Evolutionary conservation across 2,329 filamentous ascomycete species (phyloP).

Genomic region (Bipolaris gigantea): DNA sequence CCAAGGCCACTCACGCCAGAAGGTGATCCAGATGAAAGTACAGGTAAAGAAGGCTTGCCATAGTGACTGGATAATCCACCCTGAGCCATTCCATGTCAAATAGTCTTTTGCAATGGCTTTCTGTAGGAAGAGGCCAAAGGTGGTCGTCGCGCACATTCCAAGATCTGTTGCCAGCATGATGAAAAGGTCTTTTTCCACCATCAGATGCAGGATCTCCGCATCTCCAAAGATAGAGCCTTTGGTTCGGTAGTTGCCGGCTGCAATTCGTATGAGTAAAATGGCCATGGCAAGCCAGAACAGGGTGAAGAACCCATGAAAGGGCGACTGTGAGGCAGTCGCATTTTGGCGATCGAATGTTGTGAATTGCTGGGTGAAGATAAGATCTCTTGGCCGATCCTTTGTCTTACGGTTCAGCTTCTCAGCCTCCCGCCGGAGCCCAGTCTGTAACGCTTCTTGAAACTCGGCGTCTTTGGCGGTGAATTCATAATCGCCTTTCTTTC

Average conservation of each 20-base stretch:
- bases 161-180: constrained; percentile 64
- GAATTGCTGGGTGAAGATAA: constrained; percentile 73
- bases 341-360: constrained; percentile 77
- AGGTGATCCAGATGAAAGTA: constrained; percentile 65
- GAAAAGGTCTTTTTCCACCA: constrained; percentile 61
- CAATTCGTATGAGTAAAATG: constrained; percentile 67
- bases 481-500: constrained; percentile 51
- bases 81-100: constrained; percentile 67
- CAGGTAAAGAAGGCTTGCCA: constrained; percentile 70
- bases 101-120: constrained; percentile 60
- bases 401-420: constrained; percentile 37
- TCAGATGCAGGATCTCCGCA: constrained; percentile 71
- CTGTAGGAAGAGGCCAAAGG: constrained; percentile 68
- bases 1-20: constrained; percentile 78
- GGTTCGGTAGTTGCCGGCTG: constrained; percentile 67
- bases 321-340: constrained; percentile 63
- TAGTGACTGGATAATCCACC: constrained; percentile 74
- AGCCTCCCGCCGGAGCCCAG: constrained; percentile 49
- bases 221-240: constrained; percentile 69
- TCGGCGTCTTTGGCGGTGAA: constrained; percentile 55
- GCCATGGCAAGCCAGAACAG: constrained; percentile 75
- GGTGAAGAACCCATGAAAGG: constrained; percentile 78
- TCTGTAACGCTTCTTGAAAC: constrained; percentile 51
- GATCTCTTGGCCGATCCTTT: constrained; percentile 52
- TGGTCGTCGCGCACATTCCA: constrained; percentile 67